Percentiles rank a stretch among this genome's conserved stretches.
Conservation (phyloP, 805 yeast genomes). For the Kluyveromyces siamensis region DNA sequence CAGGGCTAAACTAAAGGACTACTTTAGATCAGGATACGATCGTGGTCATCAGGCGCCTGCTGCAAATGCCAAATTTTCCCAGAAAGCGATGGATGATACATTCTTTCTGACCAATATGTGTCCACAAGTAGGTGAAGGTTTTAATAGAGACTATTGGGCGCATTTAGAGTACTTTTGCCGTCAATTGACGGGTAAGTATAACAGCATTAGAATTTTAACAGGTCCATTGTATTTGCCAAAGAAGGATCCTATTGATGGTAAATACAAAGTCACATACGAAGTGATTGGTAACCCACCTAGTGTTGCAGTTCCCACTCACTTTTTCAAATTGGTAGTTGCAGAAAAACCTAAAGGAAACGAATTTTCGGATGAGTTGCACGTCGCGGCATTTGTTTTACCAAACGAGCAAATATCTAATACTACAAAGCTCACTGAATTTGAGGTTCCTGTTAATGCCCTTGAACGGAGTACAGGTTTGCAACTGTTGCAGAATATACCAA, state of each 20-base stretch:
- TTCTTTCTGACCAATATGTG: constrained; percentile 83
- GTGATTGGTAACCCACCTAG: constrained; percentile 95
- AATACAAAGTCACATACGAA: constrained; percentile 77
- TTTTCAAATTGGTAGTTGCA: constrained; percentile 83
- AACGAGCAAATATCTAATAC: constrained; percentile 70
- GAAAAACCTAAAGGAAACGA: constrained; percentile 41
- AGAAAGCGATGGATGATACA: constrained; percentile 91
- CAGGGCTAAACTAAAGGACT: constrained; percentile 72
- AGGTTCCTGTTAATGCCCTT: constrained; percentile 83
- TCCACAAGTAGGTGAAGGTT: constrained; percentile 97
- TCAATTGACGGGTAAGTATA: constrained; percentile 60
- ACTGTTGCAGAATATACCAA: constrained; percentile 62
- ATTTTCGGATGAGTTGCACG: constrained; percentile 38
- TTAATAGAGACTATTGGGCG: constrained; percentile 97
- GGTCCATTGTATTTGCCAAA: constrained; percentile 91
- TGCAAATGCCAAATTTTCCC: constrained; percentile 89
- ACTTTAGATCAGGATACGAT: constrained; percentile 91
- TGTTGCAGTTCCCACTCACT: constrained; percentile 96
- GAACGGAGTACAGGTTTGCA: constrained; percentile 84
- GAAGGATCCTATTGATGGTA: constrained; percentile 63
- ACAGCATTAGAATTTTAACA: constrained; percentile 76
- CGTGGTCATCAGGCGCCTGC: constrained; percentile 98
- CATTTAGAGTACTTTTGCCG: constrained; percentile 87
- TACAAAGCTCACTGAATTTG: constrained; percentile 62
- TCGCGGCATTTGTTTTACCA: constrained; percentile 91